Evolutionary conservation across 2,329 filamentous ascomycete species (phyloP), one percentile per base, ranked within the genome.

Genomic region (Ophiostoma angusticollis): DNA sequence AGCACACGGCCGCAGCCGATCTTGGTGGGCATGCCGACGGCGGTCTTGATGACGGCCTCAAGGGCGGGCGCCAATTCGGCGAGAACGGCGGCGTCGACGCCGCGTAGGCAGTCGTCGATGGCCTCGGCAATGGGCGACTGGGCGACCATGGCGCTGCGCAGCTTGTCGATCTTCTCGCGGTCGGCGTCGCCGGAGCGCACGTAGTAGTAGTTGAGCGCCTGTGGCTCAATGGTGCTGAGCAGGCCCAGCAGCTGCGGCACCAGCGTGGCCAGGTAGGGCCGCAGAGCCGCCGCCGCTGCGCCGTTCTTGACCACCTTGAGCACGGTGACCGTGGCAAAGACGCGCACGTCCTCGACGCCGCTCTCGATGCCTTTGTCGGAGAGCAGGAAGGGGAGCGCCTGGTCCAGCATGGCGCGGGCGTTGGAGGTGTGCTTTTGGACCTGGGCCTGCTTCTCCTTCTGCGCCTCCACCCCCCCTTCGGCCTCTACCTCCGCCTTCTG

Each of bases 1-100:
- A 98, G 68, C 2, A 95, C 78, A 40, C 85, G 76, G 47, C 81
- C 83, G 52, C 86, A 93, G 27, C 86, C 91, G 34, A 96, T 81
- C 62, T 96, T 96, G 0, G 86, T 93, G 2, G 89, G 89, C 60
- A 96, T 78, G 2, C 87, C 89, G 27, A 98, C 78, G 1, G 87
- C 84, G 19, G 72, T 78, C 55, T 89, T 91, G 59, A 96, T 84
- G 0, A 82, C 79, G 22, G 72, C 70, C 55, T 91, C 80, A 0
- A 98, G 68, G 31, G 67, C 73, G 2, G 78, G 76, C 25, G 79
- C 76, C 9, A 95, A 67, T 16, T 77, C 68, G 32, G 70, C 69
- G 75, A 95, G 89, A n/a, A 81, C 78, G 5, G 67, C 62, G 6
- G 76, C 78, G 52, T 96, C 85, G 2, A 93, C 68, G 37, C 84